Evolutionary conservation across 2,329 filamentous ascomycete genomes (phyloP).

Genomic region (Fusarium sp.): DNA sequence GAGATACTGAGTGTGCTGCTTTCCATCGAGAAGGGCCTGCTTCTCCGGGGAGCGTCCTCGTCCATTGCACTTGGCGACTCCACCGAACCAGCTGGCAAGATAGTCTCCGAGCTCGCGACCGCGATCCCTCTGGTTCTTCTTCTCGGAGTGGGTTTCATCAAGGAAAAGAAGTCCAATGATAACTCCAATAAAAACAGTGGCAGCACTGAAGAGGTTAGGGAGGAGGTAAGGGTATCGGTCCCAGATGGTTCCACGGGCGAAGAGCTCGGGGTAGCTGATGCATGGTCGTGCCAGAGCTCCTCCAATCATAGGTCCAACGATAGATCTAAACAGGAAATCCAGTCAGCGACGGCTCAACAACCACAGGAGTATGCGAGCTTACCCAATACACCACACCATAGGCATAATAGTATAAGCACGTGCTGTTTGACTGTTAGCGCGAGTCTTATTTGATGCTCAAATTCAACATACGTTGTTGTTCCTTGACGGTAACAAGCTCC

Average conservation of each 20-base stretch:
- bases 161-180: conserved; percentile 86
- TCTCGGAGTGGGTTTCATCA: conserved; percentile 92
- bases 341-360: conserved; percentile 43
- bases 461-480: conserved; percentile 82
- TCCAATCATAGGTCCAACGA: conserved; percentile 92
- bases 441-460: neutral
- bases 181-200: conserved; percentile 82
- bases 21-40: conserved; percentile 73
- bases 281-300: conserved; percentile 91
- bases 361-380: conserved; percentile 52
- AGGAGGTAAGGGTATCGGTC: conserved; percentile 91
- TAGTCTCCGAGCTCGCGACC: conserved; percentile 84
- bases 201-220: conserved; percentile 90
- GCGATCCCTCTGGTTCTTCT: conserved; percentile 81
- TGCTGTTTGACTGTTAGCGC: conserved; percentile 65
- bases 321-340: conserved; percentile 73
- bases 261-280: conserved; percentile 82
- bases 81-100: conserved; percentile 66
- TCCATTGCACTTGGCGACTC: conserved; percentile 53
- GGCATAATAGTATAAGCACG: conserved; percentile 98
- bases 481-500: conserved; percentile 92
- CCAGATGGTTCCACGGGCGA: conserved; percentile 82
- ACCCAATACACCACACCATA: conserved; percentile 97
- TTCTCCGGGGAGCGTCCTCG: conserved; percentile 66
- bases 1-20: conserved; percentile 74